These are phyloP conservation scores for Globisporangium radiosum DNA, from an alignment of 352 stramenopile species.

Conservation along the genomic window DNA sequence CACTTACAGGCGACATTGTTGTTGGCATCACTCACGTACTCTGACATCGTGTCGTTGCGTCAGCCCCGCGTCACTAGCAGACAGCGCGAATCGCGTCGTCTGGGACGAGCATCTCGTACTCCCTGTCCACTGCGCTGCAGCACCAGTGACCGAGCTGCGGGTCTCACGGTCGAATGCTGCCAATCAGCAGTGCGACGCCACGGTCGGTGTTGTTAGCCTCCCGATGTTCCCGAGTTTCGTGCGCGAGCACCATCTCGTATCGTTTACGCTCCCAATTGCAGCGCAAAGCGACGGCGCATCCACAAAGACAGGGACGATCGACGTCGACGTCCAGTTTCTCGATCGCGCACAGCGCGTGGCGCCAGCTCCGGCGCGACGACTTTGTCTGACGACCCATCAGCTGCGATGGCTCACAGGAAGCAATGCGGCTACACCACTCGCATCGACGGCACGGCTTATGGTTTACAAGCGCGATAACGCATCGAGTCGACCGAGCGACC, in stretches of 20 bases:
- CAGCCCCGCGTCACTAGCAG: background rate
- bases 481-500: too few species aligned
- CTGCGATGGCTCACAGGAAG: slow-evolving; percentile 1
- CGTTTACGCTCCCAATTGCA: slow-evolving; percentile 23
- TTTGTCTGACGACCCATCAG: slow-evolving; percentile 17
- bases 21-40: too few species aligned
- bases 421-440: background rate
- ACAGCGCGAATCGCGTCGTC: slow-evolving; percentile 5
- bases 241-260: slow-evolving; percentile 21
- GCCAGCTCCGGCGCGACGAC: slow-evolving; percentile 4
- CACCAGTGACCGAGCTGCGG: slow-evolving; percentile 19
- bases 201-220: slow-evolving; percentile 18
- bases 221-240: slow-evolving; percentile 21
- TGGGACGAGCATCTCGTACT: slow-evolving; percentile 34
- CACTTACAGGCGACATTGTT: too few species aligned
- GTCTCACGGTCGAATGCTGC: slow-evolving; percentile 5
- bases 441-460: slow-evolving; percentile 3
- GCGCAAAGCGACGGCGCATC: background rate
- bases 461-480: background rate
- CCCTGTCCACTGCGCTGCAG: slow-evolving; percentile 4
- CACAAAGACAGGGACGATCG: slow-evolving; percentile 15
- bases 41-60: background rate
- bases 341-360: slow-evolving; percentile 2
- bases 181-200: background rate
- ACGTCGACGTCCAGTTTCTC: slow-evolving; percentile 33